Evolutionary conservation across 2,329 filamentous ascomycete species (phyloP).

Genomic region (Cladosporium sp.): DNA sequence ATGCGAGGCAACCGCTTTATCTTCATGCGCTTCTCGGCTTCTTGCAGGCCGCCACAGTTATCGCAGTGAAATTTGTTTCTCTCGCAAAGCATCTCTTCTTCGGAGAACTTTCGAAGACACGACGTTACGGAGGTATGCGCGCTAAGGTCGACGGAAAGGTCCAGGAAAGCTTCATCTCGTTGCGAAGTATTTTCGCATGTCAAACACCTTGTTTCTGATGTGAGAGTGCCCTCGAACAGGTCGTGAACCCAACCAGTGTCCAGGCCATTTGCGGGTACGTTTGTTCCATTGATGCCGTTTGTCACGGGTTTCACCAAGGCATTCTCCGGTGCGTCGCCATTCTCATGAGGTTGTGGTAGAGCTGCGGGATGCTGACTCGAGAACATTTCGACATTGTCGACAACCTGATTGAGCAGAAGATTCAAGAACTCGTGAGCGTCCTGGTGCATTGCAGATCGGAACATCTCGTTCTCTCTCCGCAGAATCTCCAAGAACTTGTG

Average conservation of each 20-base stretch:
- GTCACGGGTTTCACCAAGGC: slow-evolving; percentile 18
- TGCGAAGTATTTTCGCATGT: slow-evolving; percentile 96
- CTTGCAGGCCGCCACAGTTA: slow-evolving; percentile 90
- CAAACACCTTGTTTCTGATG: slow-evolving; percentile 92
- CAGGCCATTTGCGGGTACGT: slow-evolving; percentile 17
- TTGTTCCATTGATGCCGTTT: slow-evolving; percentile 18
- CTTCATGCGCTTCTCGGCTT: slow-evolving; percentile 99
- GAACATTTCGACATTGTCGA: slow-evolving; percentile 87
- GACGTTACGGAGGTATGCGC: slow-evolving; percentile 95
- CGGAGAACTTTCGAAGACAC: slow-evolving; percentile 90
- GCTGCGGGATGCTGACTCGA: slow-evolving; percentile 57
- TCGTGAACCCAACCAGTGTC: slow-evolving; percentile 82
- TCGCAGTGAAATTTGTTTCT: slow-evolving; percentile 99
- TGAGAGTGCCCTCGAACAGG: slow-evolving; percentile 89
- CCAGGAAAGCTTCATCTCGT: slow-evolving; percentile 90
- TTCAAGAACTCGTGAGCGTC: slow-evolving; percentile 98
- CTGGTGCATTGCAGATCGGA: slow-evolving; percentile 94
- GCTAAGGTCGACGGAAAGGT: slow-evolving; percentile 91
- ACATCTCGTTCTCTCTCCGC: slow-evolving; percentile 93
- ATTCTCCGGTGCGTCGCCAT: slow-evolving; percentile 25
- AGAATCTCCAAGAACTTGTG: slow-evolving; percentile 91
- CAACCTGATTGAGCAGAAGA: slow-evolving; percentile 89
- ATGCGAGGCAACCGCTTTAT: slow-evolving; percentile 92
- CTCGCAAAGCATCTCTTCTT: slow-evolving; percentile 97
- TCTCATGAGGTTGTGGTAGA: slow-evolving; percentile 15